phyloP scores from a whole-genome alignment of 352 stramenopile species.

The Pythium sukuiense region DNA sequence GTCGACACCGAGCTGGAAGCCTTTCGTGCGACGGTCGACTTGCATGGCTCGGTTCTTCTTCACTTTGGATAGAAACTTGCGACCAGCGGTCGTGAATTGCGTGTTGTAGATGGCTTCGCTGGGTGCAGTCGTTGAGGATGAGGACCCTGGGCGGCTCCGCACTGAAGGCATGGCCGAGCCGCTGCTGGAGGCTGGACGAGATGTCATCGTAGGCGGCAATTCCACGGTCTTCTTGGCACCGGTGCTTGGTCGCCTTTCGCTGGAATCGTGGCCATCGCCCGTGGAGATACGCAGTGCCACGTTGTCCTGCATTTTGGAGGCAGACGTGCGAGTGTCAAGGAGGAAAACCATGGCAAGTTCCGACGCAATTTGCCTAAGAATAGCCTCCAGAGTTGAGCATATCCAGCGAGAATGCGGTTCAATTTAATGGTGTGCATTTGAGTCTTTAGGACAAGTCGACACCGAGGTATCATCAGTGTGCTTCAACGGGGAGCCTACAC shows the following conservation, averaged over 20 bases:
- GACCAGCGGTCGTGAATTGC: slow-evolving; percentile 68
- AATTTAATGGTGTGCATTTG: slow-evolving; percentile 4
- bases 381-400: not conserved
- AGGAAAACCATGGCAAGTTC: not conserved
- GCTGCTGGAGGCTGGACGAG: slow-evolving; percentile 9
- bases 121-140: slow-evolving; percentile 18
- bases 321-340: not conserved
- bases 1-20: slow-evolving; percentile 56
- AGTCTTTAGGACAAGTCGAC: not conserved
- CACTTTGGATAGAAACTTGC: slow-evolving; percentile 66
- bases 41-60: slow-evolving; percentile 81
- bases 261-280: not conserved
- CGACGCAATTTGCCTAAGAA: slow-evolving; percentile 3
- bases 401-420: not conserved
- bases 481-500: slow-evolving; percentile 4
- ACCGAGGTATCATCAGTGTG: not conserved
- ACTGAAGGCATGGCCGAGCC: not conserved
- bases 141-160: slow-evolving; percentile 8
- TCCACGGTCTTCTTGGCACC: not conserved
- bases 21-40: slow-evolving; percentile 61
- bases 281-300: slow-evolving; percentile 18
- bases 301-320: not conserved
- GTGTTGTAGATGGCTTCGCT: slow-evolving; percentile 83
- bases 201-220: not conserved
- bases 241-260: slow-evolving; percentile 10